Conservation (phyloP, 805 yeast genomes). For the Starmerella asiatica region DNA sequence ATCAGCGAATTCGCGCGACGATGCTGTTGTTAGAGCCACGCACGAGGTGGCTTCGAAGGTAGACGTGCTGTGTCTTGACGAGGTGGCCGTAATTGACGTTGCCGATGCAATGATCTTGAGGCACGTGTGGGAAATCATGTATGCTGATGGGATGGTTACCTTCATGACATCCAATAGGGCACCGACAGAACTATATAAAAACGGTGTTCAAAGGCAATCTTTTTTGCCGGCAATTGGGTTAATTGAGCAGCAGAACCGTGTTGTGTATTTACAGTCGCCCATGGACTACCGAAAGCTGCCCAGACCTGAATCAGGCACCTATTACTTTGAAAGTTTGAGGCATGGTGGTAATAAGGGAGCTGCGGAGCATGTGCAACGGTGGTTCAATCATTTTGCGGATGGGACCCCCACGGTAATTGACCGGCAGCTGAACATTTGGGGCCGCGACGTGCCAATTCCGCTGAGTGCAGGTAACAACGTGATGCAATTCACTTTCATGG, state of each 20-base stretch:
- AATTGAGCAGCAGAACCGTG: constrained; percentile 59
- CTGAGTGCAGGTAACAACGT: constrained; percentile 61
- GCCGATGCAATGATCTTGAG: constrained; percentile 96
- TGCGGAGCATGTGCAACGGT: constrained; percentile 47
- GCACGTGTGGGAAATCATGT: constrained; percentile 48
- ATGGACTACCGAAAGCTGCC: constrained; percentile 88
- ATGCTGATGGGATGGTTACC: constrained; percentile 65
- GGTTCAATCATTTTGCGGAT: constrained; percentile 71
- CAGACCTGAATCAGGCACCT: constrained; percentile 47
- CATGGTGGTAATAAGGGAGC: constrained; percentile 39
- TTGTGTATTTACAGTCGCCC: constrained; percentile 72
- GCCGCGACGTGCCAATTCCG: constrained; percentile 68
- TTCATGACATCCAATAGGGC: constrained; percentile 93
- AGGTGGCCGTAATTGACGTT: constrained; percentile 94
- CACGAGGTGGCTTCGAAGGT: constrained; percentile 65
- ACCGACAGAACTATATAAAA: constrained; percentile 83
- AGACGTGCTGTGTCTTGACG: constrained; percentile 84
- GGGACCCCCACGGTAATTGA: constrained; percentile 30
- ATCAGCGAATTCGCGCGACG: constrained; percentile 63
- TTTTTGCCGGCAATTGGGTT: constrained; percentile 85
- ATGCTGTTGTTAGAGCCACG: constrained; percentile 64
- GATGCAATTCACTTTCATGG: constrained; percentile 77
- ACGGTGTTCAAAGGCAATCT: constrained; percentile 85
- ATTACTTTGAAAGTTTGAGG: constrained; percentile 40
- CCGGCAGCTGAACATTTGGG: constrained; percentile 56